A percentile compares a stretch with the other conserved stretches of the same genome.
Conservation (phyloP, 441 rosid genomes). For the Populus trichocarpa region DNA sequence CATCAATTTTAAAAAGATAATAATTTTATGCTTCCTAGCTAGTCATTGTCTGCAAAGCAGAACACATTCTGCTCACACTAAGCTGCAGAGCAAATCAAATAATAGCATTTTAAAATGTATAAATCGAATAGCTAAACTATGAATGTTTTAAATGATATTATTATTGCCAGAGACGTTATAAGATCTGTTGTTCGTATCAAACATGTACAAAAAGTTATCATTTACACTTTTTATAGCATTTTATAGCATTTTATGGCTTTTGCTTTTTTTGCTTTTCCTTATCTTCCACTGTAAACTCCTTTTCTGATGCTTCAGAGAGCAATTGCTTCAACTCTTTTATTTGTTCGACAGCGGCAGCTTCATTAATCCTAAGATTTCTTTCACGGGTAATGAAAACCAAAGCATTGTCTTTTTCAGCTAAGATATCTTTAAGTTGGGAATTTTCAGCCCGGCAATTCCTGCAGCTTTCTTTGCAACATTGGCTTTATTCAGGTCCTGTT, state of each 20-base stretch:
- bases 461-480: constrained; percentile 86
- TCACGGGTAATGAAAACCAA: constrained; percentile 53
- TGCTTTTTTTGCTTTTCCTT: constrained; percentile 13
- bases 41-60: too few relatives aligned
- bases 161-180: too few relatives aligned
- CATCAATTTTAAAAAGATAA: too few relatives aligned
- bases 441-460: constrained; percentile 64
- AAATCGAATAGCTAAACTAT: too few relatives aligned
- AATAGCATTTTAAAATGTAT: too few relatives aligned
- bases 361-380: constrained; percentile 52
- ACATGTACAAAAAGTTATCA: too few relatives aligned
- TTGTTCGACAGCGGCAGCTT: constrained; percentile 50
- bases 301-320: constrained; percentile 35
- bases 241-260: constrained; percentile 6
- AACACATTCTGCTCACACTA: too few relatives aligned
- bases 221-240: too few relatives aligned
- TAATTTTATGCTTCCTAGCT: too few relatives aligned
- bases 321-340: constrained; percentile 56
- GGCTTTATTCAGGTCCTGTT: constrained; percentile 90
- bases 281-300: constrained; percentile 20
- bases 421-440: constrained; percentile 61
- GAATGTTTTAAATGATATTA: too few relatives aligned
- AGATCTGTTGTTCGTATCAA: too few relatives aligned
- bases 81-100: too few relatives aligned
- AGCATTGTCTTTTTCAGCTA: constrained; percentile 65